Evolutionary conservation across 805 yeast genomes (phyloP), one percentile per base, ranked within the genome.

Genomic region (Schwanniomyces sp.): DNA sequence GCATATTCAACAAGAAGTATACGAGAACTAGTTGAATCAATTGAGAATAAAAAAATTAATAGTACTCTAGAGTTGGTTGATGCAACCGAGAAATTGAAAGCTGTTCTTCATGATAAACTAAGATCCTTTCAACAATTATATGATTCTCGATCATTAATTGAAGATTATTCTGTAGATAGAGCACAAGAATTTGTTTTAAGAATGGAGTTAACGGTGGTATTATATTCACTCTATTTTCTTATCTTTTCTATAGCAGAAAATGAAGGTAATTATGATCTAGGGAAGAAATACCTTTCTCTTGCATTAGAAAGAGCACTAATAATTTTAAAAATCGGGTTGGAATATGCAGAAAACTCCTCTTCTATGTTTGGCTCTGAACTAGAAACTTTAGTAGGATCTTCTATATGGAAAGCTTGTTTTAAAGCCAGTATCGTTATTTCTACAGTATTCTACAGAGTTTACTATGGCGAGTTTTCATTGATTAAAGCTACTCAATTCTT

Each of bases 201-300:
- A 3, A 21, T 44, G 32, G 48, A 34, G 11, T 41, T 48, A 34
- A 37, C 28, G 14, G 12, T 16, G 7, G 34, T 41, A 26, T 21
- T 44, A 29, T 41, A 36, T 27, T 30, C 29, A 9, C 25, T 44
- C 4, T 24, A 44, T 28, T 40, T 18, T 27, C 14, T 48, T 37
- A 18, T 44, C 10, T 44, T 40, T 37, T 28, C 26, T 8, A 21
- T 21, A 8, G 42, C 47, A 12, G 40, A 40, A 4, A 25, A 28
- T 7, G 30, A 39, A 21, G 16, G 30, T 85, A 84, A 57, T 78
- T 78, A 50, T 76, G 84, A 52, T 3, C 25, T 18, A 14, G 21
- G 21, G 11, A 40, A 32, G 2, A 40, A 45, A 26, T 40, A 30
- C 18, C 34, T 45, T 30, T 17, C 44, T 24, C 24, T 32, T 10